Evolutionary conservation across 345 rosid species (phyloP).

Genomic region (Combretum micranthum): DNA sequence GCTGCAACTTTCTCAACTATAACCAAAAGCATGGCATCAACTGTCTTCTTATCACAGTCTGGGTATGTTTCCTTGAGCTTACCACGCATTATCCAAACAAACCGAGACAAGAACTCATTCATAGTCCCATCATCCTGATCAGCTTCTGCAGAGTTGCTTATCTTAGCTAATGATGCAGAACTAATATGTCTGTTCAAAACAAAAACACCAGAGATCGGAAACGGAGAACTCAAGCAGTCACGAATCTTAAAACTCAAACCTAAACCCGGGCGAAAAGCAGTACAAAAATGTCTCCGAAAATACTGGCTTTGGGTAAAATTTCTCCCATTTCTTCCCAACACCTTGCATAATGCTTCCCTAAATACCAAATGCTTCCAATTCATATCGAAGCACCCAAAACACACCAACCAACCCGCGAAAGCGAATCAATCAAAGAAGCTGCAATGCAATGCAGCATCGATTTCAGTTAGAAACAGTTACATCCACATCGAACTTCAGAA

Average conservation of each 20-base stretch:
- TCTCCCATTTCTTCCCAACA: constrained; percentile 25
- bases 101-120: constrained; percentile 75
- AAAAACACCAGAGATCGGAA: constrained; percentile 10
- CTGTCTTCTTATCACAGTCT: constrained; percentile 47
- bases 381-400: constrained; percentile 7
- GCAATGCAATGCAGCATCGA: too few species aligned
- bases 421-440: too few species aligned
- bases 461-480: too few species aligned
- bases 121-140: constrained; percentile 43
- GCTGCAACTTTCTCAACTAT: constrained; percentile 62
- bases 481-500: too few species aligned
- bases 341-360: constrained; percentile 23
- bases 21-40: constrained; percentile 70
- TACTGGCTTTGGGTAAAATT: constrained; percentile 8
- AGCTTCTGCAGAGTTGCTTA: constrained; percentile 21
- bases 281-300: constrained; percentile 17
- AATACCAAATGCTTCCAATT: constrained; percentile 36
- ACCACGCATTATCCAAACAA: constrained; percentile 75
- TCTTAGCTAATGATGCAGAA: constrained; percentile 25
- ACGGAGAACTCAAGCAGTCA: constrained; percentile 5
- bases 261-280: constrained; percentile 17
- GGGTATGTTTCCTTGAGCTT: constrained; percentile 55
- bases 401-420: too few species aligned
- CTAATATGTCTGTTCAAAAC: constrained; percentile 28
- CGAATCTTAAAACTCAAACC: constrained; percentile 5